Evolutionary conservation across 2,329 filamentous ascomycete species (phyloP), one percentile per base, ranked within the genome.

Genomic region (Pseudophaeomoniella oleicola): DNA sequence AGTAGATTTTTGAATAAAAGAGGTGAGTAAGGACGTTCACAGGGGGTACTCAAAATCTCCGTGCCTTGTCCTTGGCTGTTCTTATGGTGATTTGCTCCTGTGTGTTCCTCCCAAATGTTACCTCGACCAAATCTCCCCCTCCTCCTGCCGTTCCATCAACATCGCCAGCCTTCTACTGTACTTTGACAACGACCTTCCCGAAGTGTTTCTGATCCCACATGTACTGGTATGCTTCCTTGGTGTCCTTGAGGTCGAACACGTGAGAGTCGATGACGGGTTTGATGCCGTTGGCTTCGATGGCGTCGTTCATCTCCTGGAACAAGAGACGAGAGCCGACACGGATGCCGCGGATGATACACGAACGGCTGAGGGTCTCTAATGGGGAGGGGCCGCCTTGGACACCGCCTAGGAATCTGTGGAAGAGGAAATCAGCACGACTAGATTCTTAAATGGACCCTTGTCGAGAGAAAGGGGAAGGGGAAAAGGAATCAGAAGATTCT

Each of bases 351-450:
- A 75, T 67, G 2, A 67, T 75, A 54, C 67, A 72, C 35, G 68
- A 55, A 37, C 63, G 54, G 42, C 42, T 55, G 42, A 75, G 48
- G 16, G 59, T 56, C 27, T 74, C 69, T 31, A 75, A 70, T 50
- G 69, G 62, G 18, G 62, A 52, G 50, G 67, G 55, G 3, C 49
- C 58, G 31, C 58, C 48, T 14, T 40, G 6, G 30, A 34, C 53
- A 11, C 67, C 69, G 12, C 64, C 68, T n/a, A 75, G 50, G 54
- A 74, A 73, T 2, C 72, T 72, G 38, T 75, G 72, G n/a, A n/a
- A n/a, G n/a, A n/a, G n/a, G n/a, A n/a, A n/a, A n/a, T n/a, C n/a
- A n/a, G n/a, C n/a, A n/a, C n/a, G n/a, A n/a, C n/a, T n/a, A n/a
- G n/a, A n/a, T n/a, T n/a, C n/a, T n/a, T n/a, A n/a, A n/a, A n/a